phyloP scores from a whole-genome alignment of 2,329 filamentous ascomycete species.

The Fusarium citri region DNA sequence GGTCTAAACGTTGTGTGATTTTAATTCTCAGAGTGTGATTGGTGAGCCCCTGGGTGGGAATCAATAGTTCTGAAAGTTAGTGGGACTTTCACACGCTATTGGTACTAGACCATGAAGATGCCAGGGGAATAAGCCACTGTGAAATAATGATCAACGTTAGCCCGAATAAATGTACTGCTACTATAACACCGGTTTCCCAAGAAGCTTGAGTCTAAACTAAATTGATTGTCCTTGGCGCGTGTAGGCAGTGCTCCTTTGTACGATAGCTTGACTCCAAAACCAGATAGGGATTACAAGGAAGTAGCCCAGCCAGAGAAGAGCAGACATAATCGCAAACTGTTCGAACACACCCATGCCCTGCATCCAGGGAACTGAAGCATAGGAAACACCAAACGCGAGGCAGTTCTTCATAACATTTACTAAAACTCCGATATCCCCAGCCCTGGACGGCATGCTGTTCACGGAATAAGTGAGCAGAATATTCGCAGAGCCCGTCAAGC shows the following conservation, averaged over 20 bases:
- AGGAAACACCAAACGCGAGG: slow-evolving; percentile 8
- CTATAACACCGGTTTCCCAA: fast-evolving
- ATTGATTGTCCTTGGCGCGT: fast-evolving
- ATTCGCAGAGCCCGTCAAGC: slow-evolving; percentile 9
- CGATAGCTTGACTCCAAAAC: not conserved
- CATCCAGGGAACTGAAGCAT: slow-evolving; percentile 2
- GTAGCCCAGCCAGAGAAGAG: slow-evolving; percentile 8
- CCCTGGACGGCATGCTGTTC: not conserved
- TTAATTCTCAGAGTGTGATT: not conserved
- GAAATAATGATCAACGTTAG: not conserved
- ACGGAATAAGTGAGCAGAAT: slow-evolving; percentile 10
- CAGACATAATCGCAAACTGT: slow-evolving; percentile 1
- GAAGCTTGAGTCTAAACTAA: too few relatives aligned
- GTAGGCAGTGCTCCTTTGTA: not conserved
- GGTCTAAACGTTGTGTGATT: not conserved
- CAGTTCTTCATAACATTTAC: slow-evolving; percentile 19
- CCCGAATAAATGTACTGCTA: not conserved
- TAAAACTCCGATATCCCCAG: slow-evolving; percentile 14
- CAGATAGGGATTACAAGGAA: not conserved
- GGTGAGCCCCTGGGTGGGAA: slow-evolving; percentile 1
- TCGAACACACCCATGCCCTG: not conserved
- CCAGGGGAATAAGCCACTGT: not conserved
- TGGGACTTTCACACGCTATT: not conserved
- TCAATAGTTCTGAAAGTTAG: slow-evolving; percentile 3
- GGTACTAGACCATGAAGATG: not conserved